Percentiles rank a stretch among this genome's conserved stretches.
phyloP scores from a whole-genome alignment of 352 stramenopile genomes.

The Phytophthora multivora region DNA sequence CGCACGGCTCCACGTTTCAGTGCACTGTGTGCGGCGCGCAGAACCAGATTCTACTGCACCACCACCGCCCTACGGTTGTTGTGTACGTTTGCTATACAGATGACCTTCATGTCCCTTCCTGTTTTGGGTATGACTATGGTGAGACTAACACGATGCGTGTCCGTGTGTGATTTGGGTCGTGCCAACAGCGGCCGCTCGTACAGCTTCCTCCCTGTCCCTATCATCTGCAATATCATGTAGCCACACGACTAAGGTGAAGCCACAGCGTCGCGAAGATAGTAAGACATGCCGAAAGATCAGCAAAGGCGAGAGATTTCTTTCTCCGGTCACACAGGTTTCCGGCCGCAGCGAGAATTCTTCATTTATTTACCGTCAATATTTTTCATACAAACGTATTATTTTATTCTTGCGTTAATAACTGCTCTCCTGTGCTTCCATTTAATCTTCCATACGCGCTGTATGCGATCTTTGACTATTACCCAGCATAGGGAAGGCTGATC shows the following conservation, averaged over 20 bases:
- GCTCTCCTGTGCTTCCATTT: too few relatives aligned
- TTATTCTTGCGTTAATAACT: too few relatives aligned
- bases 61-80: slow-evolving; percentile 44
- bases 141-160: neutral
- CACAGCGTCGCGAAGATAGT: too few relatives aligned
- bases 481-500: too few relatives aligned
- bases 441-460: too few relatives aligned
- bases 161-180: neutral
- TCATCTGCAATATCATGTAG: slow-evolving; percentile 75
- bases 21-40: slow-evolving; percentile 59
- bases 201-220: slow-evolving; percentile 60
- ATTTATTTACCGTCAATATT: neutral
- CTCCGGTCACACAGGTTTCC: too few relatives aligned
- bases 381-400: too few relatives aligned
- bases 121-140: too few relatives aligned
- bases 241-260: neutral
- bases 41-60: slow-evolving; percentile 69
- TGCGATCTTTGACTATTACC: too few relatives aligned
- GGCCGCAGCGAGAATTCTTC: neutral
- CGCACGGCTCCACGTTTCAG: slow-evolving; percentile 57
- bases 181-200: slow-evolving; percentile 36
- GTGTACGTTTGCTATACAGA: slow-evolving; percentile 31
- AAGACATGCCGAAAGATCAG: too few relatives aligned
- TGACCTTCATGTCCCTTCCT: too few relatives aligned
- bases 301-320: too few relatives aligned